Percentiles rank a stretch among this genome's conserved stretches.
Conservation (phyloP, 805 yeast genomes). For the Saccharomycopsis babjevae region DNA sequence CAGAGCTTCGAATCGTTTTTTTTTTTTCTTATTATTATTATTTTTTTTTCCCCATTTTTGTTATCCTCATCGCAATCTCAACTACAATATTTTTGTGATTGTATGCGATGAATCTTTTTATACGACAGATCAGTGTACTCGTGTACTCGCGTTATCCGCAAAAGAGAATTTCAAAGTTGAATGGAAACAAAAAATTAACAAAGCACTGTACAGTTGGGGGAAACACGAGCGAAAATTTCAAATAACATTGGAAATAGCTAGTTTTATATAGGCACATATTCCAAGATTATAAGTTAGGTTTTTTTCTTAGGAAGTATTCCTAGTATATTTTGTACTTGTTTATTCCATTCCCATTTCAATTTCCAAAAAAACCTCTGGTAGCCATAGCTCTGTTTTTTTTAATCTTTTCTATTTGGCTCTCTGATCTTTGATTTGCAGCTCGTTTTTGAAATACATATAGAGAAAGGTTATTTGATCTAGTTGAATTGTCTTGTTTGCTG, state of each 20-base stretch:
- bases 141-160: neutral
- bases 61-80: too few species aligned
- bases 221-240: neutral
- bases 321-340: too few species aligned
- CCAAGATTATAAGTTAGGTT: too few species aligned
- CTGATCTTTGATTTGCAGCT: too few species aligned
- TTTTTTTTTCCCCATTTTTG: too few species aligned
- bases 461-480: neutral
- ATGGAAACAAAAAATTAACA: neutral
- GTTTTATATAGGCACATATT: neutral
- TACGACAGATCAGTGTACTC: neutral
- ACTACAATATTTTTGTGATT: neutral
- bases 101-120: neutral
- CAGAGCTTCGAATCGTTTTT: neutral
- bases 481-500: neutral
- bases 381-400: too few species aligned
- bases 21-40: neutral
- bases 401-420: neutral
- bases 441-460: neutral
- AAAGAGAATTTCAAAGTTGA: neutral
- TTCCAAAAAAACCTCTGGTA: too few species aligned
- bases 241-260: neutral
- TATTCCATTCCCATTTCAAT: too few species aligned
- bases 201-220: neutral
- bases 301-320: too few species aligned